phyloP scores from a whole-genome alignment of 139 green algal genomes.

The Parachlorella kessleri region DNA sequence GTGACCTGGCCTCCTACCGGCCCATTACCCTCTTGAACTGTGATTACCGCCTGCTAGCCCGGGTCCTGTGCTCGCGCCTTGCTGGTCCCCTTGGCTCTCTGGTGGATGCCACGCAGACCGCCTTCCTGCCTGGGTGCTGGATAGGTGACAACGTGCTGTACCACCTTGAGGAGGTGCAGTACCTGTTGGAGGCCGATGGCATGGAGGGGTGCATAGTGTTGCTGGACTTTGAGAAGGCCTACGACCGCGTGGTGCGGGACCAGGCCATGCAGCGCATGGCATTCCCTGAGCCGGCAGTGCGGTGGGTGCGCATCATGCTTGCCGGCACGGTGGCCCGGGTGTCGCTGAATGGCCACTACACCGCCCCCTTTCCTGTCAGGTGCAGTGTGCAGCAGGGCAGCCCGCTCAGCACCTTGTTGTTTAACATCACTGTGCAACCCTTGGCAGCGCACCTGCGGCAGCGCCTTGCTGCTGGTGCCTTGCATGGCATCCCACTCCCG shows the following conservation, averaged over 20 bases:
- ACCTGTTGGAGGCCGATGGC: background rate
- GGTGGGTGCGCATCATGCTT: conserved; percentile 10
- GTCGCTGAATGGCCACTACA: conserved; percentile 18
- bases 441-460: background rate
- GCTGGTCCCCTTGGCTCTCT: background rate
- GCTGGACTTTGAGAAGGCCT: conserved; percentile 31
- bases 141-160: conserved; percentile 26
- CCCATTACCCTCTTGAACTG: conserved; percentile 28
- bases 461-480: too few relatives aligned
- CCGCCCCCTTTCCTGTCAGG: background rate
- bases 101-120: conserved; percentile 20
- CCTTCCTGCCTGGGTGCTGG: conserved; percentile 10
- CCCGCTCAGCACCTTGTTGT: conserved; percentile 13
- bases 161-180: conserved; percentile 13
- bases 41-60: conserved; percentile 22
- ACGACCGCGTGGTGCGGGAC: conserved; percentile 1
- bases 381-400: conserved; percentile 20
- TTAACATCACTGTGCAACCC: conserved; percentile 12
- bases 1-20: background rate
- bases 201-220: conserved; percentile 3
- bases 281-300: background rate
- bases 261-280: background rate
- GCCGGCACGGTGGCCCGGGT: background rate
- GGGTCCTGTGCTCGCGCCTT: conserved; percentile 3
- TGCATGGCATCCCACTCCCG: background rate